phyloP scores from a whole-genome alignment of 2,329 filamentous ascomycete genomes.

The Clathrospora elynae region DNA sequence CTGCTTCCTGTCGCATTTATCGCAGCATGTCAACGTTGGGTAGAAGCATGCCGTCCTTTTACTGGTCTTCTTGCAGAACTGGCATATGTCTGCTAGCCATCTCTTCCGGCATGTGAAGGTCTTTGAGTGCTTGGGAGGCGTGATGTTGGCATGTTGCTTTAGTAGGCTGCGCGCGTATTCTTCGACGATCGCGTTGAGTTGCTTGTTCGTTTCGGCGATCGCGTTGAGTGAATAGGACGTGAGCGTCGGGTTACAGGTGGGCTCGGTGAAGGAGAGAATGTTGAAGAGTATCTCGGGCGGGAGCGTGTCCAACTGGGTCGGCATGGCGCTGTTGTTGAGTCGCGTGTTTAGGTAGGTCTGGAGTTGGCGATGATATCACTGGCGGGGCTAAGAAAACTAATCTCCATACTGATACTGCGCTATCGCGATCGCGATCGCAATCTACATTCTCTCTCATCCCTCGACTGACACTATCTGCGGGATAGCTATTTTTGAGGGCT shows the following conservation, averaged over 20 bases:
- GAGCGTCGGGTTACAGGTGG: constrained; percentile 11
- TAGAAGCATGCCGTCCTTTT: constrained; percentile 34
- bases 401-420: too few relatives aligned
- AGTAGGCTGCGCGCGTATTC: constrained; percentile 39
- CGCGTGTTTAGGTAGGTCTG: too few relatives aligned
- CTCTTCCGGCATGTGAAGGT: constrained; percentile 26
- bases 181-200: constrained; percentile 33
- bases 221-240: constrained; percentile 27
- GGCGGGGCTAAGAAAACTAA: too few relatives aligned
- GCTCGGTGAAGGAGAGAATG: constrained; percentile 30
- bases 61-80: constrained; percentile 35
- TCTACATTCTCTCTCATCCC: too few relatives aligned
- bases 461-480: too few relatives aligned
- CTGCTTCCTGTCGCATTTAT: constrained; percentile 29
- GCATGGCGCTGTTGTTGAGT: neutral
- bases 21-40: constrained; percentile 30
- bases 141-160: constrained; percentile 27
- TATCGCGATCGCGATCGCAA: too few relatives aligned
- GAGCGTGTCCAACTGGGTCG: constrained; percentile 27
- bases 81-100: constrained; percentile 36
- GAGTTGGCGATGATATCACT: too few relatives aligned
- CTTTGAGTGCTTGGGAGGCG: constrained; percentile 20
- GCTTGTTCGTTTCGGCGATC: constrained; percentile 31
- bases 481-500: too few relatives aligned
- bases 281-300: constrained; percentile 38